These are phyloP conservation scores for Pythium brachiatum DNA, from an alignment of 352 stramenopile species.

Conservation along the genomic window DNA sequence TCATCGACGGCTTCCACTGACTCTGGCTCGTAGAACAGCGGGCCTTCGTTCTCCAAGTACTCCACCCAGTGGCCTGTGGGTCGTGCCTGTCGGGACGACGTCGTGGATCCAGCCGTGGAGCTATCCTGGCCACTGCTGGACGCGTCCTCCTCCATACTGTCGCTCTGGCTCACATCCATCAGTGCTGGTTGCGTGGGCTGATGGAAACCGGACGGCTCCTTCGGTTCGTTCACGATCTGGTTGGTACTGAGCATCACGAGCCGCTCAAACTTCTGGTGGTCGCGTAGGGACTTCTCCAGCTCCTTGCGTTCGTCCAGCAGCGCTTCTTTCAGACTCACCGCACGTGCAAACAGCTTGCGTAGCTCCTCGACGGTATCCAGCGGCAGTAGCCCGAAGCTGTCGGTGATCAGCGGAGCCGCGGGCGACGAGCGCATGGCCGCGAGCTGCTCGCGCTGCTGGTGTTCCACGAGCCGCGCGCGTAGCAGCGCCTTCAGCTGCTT, in stretches of 20 bases:
- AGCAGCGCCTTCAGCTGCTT: conserved; percentile 14
- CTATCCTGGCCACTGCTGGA: conserved; percentile 15
- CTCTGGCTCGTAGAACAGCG: conserved; percentile 26
- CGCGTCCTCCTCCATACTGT: conserved; percentile 16
- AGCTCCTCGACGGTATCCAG: conserved; percentile 9
- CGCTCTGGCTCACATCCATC: conserved; percentile 3
- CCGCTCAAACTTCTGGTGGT: conserved; percentile 23
- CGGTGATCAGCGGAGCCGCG: background rate
- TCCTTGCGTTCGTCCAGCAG: conserved; percentile 21
- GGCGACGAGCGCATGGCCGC: background rate
- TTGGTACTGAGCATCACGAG: conserved; percentile 15
- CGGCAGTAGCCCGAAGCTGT: background rate
- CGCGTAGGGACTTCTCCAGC: conserved; percentile 14
- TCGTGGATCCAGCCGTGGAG: background rate
- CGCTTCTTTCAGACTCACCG: conserved; percentile 22
- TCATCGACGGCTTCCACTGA: conserved; percentile 10
- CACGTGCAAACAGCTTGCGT: conserved; percentile 12
- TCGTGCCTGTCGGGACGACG: background rate
- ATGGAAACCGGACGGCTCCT: conserved; percentile 1
- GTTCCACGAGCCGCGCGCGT: conserved; percentile 5
- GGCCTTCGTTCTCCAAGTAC: conserved; percentile 21
- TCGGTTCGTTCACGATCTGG: conserved; percentile 25
- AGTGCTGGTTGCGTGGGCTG: background rate
- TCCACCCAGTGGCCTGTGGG: conserved; percentile 21
- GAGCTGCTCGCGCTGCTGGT: conserved; percentile 9